Evolutionary conservation across 2,329 filamentous ascomycete species (phyloP).

Genomic region (Paramyrothecium roridum): DNA sequence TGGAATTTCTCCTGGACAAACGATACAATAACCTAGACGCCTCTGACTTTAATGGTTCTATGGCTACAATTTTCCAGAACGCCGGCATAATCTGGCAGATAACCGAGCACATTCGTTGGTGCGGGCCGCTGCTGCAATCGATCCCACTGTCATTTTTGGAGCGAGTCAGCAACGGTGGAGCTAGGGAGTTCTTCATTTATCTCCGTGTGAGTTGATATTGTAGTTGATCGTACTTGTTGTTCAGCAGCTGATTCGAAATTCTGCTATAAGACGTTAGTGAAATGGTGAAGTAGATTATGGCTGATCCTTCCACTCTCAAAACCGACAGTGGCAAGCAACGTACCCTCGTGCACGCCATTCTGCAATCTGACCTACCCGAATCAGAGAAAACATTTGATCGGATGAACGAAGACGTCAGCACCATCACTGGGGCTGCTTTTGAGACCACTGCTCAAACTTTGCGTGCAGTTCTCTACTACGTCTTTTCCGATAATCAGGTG

Average conservation of each 20-base stretch:
- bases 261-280: neutral
- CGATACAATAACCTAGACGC: slow-evolving; percentile 7
- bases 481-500: slow-evolving; percentile 28
- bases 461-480: slow-evolving; percentile 27
- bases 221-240: too few relatives aligned
- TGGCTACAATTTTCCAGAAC: slow-evolving; percentile 4
- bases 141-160: slow-evolving; percentile 3
- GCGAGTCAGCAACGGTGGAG: neutral
- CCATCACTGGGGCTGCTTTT: slow-evolving; percentile 30
- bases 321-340: too few relatives aligned
- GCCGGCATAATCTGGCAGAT: slow-evolving; percentile 10
- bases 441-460: slow-evolving; percentile 32
- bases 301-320: slow-evolving; percentile 8
- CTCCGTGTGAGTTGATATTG: neutral
- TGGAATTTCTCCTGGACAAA: slow-evolving; percentile 10
- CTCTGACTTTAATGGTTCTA: slow-evolving; percentile 7
- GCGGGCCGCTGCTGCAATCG: slow-evolving; percentile 12
- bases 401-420: slow-evolving; percentile 26
- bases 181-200: neutral
- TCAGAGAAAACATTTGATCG: slow-evolving; percentile 27
- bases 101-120: slow-evolving; percentile 3
- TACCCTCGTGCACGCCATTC: slow-evolving; percentile 25
- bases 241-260: too few relatives aligned
- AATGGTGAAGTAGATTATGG: neutral
- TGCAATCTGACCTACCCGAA: slow-evolving; percentile 22